Conservation (phyloP, 2,329 filamentous ascomycete species). For the Arthrobotrys megalospora region DNA sequence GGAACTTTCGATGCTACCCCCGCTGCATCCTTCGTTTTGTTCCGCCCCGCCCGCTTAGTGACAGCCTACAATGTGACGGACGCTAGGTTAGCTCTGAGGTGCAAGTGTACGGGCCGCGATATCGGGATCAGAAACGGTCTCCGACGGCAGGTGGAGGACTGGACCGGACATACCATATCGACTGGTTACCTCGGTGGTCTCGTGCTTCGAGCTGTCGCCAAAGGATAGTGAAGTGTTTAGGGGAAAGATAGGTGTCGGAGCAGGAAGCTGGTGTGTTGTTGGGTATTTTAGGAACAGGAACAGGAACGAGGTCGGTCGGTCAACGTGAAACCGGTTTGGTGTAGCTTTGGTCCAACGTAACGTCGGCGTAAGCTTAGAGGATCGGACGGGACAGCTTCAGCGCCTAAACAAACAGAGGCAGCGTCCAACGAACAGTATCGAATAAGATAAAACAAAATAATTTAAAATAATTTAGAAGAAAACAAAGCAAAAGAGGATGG, state of each 20-base stretch:
- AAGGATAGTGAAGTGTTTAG: conserved; percentile 28
- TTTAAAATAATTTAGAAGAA: not conserved
- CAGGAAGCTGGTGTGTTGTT: conserved; percentile 96
- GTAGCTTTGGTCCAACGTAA: conserved; percentile 22
- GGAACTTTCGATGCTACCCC: conserved; percentile 66
- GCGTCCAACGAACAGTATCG: not conserved
- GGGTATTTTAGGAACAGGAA: conserved; percentile 66
- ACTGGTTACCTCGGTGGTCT: conserved; percentile 47
- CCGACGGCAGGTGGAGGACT: conserved; percentile 23
- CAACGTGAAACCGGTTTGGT: conserved; percentile 51
- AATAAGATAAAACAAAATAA: conserved; percentile 1
- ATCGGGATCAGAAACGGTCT: conserved; percentile 12
- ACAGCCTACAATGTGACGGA: conserved; percentile 68
- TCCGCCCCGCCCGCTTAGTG: conserved; percentile 74
- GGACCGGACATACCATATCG: conserved; percentile 42
- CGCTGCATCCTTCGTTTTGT: conserved; percentile 70
- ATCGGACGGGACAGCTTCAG: conserved; percentile 35
- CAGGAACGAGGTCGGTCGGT: not conserved
- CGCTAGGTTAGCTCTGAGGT: conserved; percentile 39
- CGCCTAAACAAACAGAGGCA: conserved; percentile 28
- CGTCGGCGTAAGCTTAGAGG: conserved; percentile 46
- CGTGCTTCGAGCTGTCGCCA: conserved; percentile 30
- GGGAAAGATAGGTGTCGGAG: conserved; percentile 82
- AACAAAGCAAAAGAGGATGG: not conserved
- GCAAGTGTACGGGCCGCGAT: conserved; percentile 4